Percentiles rank a stretch among this genome's conserved stretches.
These are phyloP conservation scores for Trichocladium uniseriatum DNA, from an alignment of 495 filamentous ascomycete genomes.

Conservation along the genomic window DNA sequence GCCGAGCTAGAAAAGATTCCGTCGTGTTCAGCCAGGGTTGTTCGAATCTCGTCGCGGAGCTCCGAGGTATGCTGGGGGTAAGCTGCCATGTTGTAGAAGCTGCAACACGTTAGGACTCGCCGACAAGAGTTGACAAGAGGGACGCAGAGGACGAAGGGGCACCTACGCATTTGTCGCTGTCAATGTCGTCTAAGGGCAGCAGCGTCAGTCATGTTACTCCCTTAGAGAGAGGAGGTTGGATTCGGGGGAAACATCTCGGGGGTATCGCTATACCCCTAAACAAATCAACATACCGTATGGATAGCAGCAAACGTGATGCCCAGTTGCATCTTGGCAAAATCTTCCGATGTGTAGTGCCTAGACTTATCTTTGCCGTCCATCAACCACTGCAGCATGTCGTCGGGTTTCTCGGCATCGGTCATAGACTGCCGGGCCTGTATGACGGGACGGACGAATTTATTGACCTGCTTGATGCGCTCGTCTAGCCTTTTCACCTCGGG, in stretches of 20 bases:
- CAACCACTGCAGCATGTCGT: slow-evolving; percentile 36
- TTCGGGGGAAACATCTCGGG: too few species aligned
- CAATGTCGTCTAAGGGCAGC: slow-evolving; percentile 24
- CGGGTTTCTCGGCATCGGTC: slow-evolving; percentile 18
- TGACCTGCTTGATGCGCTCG: slow-evolving; percentile 20
- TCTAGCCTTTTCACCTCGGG: slow-evolving; percentile 25
- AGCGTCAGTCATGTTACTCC: background rate
- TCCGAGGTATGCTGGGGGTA: slow-evolving; percentile 37
- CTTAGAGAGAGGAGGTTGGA: too few species aligned
- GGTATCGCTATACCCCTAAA: too few species aligned
- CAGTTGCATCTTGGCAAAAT: slow-evolving; percentile 30
- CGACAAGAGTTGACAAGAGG: too few species aligned
- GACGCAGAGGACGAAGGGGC: background rate
- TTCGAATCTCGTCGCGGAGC: slow-evolving; percentile 45
- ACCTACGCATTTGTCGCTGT: slow-evolving; percentile 32
- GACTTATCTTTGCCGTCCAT: slow-evolving; percentile 22
- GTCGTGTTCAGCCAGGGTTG: slow-evolving; percentile 21
- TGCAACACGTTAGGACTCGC: too few species aligned
- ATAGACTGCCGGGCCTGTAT: slow-evolving; percentile 18
- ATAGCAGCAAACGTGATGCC: slow-evolving; percentile 42
- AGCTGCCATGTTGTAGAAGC: slow-evolving; percentile 33
- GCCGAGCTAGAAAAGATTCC: slow-evolving; percentile 22
- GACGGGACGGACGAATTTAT: slow-evolving; percentile 23
- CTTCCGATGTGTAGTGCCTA: slow-evolving; percentile 12
- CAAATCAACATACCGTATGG: slow-evolving; percentile 29